Base-by-base conservation (phyloP, 345 rosid species). In the Eutrema japonicum region DNA sequence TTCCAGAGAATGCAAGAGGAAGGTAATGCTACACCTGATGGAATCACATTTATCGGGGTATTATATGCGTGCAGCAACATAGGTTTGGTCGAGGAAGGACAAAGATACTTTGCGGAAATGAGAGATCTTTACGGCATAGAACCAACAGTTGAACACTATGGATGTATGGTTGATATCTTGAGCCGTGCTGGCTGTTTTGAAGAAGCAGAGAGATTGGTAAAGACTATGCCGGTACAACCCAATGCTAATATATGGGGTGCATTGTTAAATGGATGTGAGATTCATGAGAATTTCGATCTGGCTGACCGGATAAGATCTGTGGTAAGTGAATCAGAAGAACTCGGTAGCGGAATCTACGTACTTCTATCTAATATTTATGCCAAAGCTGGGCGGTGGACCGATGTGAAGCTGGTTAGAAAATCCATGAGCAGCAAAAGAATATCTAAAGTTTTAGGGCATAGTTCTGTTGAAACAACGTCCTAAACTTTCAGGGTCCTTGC, bases 291-390 rank as follows among this genome's bases (percentile, higher is more conserved):
- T 68, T 60, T 81, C 1, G 46, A 79, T 64, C 58, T 86, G 5
- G 85, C 88, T 5, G 86, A 82, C 55, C 51, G 71, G 58, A 75
- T 82, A 41, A 81, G 78, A 78, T 69, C 63, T 2, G 56, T 50
- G 14, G 63, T 81, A 18, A 69, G 41, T 37, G 78, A 77, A 69
- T 65, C 81, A 13, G 86, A 84, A 37, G 85, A 81, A 14, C 38
- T 73, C 35, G 73, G 84, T 53, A 82, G 84, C 7, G 82, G 87
- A 30, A 78, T 79, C 65, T 72, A 74, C 22, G 81, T 82, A 36
- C 82, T 86, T 13, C 56, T 86, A 8, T 84, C 90, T 47, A 86
- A 84, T 22, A 67, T 83, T 4, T 86, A 82, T 29, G 90, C 86
- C 36, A 77, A 71, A 57, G 82, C 84, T 74, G 86, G 84, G 2